These are phyloP conservation scores for Pogostemon cablin DNA, from an alignment of 257 asterid species.

Conservation along the genomic window DNA sequence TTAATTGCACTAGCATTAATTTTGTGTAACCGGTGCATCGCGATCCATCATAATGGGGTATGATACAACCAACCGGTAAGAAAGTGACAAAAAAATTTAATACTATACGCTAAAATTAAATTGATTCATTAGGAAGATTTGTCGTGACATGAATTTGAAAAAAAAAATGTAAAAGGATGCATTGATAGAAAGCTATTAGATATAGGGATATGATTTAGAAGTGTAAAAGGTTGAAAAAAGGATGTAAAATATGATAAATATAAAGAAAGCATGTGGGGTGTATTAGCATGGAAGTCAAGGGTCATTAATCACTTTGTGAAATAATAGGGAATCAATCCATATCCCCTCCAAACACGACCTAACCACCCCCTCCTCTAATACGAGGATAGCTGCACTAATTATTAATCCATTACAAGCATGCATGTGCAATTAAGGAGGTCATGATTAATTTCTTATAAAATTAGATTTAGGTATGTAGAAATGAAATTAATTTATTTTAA, in stretches of 20 bases:
- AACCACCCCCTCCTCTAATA: conserved; percentile 22
- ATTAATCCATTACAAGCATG: not conserved
- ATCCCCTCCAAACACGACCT: conserved; percentile 31
- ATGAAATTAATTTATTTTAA: too few relatives aligned
- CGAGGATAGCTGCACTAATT: not conserved
- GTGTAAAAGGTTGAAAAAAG: conserved; percentile 15
- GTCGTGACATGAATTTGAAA: too few relatives aligned
- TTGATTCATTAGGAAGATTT: too few relatives aligned
- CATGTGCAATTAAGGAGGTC: conserved; percentile 17
- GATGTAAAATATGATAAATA: not conserved
- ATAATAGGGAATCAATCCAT: conserved; percentile 34
- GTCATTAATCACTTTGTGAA: conserved; percentile 18
- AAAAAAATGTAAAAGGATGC: too few relatives aligned
- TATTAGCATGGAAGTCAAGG: conserved; percentile 34
- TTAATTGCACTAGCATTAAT: too few relatives aligned
- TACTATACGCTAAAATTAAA: too few relatives aligned
- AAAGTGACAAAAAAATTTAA: too few relatives aligned
- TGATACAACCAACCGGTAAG: too few relatives aligned
- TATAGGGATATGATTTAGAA: conserved; percentile 15
- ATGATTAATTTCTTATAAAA: too few relatives aligned
- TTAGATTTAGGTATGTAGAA: too few relatives aligned
- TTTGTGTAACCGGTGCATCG: too few relatives aligned
- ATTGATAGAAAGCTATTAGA: not conserved
- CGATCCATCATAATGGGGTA: too few relatives aligned
- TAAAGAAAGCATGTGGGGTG: conserved; percentile 37